These are phyloP conservation scores for Prunus campanulata DNA, from an alignment of 306 rosid species.

Conservation along the genomic window DNA sequence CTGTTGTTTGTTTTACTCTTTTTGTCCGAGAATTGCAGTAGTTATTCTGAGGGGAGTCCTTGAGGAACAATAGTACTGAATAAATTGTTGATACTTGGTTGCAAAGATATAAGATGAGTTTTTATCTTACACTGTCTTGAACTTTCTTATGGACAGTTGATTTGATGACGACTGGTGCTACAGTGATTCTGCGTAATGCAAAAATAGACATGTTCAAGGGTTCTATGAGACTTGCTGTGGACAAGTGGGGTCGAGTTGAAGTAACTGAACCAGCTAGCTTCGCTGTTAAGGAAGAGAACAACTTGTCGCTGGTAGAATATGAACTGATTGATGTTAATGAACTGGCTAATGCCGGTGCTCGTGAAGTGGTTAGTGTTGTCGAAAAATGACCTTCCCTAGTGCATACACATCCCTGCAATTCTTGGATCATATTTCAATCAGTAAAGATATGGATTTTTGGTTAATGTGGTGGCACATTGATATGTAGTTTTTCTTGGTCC, in stretches of 20 bases:
- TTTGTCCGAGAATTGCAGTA: not conserved
- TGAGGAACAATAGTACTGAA: too few relatives aligned
- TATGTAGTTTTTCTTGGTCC: not conserved
- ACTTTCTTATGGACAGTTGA: constrained; percentile 5
- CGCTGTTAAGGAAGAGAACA: constrained; percentile 10
- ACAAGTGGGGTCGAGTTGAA: constrained; percentile 18
- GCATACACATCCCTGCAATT: not conserved
- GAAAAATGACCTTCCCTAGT: not conserved
- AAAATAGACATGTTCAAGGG: constrained; percentile 24
- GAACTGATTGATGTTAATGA: constrained; percentile 3
- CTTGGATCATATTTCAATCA: not conserved
- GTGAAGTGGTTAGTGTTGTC: constrained; percentile 2
- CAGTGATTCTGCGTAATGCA: constrained; percentile 11
- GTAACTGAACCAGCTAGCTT: constrained; percentile 14
- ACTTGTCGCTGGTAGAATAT: constrained; percentile 1
- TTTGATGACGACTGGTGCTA: not conserved
- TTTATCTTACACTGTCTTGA: not conserved
- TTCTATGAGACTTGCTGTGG: constrained; percentile 15
- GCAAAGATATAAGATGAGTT: not conserved
- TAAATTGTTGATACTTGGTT: not conserved
- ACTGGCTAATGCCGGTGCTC: not conserved
- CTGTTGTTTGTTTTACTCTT: not conserved
- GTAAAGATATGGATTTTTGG: not conserved
- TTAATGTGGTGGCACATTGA: not conserved
- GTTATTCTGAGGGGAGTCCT: too few relatives aligned